A percentile compares a stretch with the other conserved stretches of the same genome.
These are phyloP conservation scores for Phytophthora tentaculata DNA, from an alignment of 352 stramenopile genomes.

Conservation along the genomic window DNA sequence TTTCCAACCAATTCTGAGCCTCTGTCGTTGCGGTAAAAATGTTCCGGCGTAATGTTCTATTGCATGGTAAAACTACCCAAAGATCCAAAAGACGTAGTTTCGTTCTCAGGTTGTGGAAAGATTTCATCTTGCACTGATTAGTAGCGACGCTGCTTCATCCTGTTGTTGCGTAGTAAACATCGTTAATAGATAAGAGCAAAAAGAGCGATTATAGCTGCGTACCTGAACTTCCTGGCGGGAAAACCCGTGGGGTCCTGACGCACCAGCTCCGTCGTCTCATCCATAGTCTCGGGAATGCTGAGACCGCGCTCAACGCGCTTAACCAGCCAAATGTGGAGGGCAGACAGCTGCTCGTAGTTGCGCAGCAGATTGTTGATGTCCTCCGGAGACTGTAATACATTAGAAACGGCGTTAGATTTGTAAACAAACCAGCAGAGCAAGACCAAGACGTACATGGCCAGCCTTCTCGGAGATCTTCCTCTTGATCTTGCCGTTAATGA, in stretches of 20 bases:
- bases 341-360: conserved; percentile 83
- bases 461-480: conserved; percentile 83
- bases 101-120: too few species aligned
- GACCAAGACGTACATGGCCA: conserved; percentile 61
- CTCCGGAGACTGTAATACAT: conserved; percentile 56
- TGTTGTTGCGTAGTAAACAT: conserved; percentile 19
- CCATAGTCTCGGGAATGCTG: conserved; percentile 71
- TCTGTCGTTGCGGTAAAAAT: too few species aligned
- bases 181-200: too few species aligned
- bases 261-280: conserved; percentile 83
- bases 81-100: too few species aligned
- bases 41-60: too few species aligned
- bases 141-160: conserved; percentile 78
- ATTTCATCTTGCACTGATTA: conserved; percentile 34
- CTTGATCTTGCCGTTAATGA: conserved; percentile 89
- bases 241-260: conserved; percentile 88
- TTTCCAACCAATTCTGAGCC: too few species aligned
- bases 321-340: conserved; percentile 76
- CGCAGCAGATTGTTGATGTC: conserved; percentile 90
- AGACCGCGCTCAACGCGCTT: conserved; percentile 85
- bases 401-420: conserved; percentile 11
- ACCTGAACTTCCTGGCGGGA: conserved; percentile 84
- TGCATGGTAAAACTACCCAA: too few species aligned
- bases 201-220: too few species aligned
- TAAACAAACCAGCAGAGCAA: not conserved